Conservation (phyloP, 768 basidiomycete genomes). For the Leccinum subgranulosum region DNA sequence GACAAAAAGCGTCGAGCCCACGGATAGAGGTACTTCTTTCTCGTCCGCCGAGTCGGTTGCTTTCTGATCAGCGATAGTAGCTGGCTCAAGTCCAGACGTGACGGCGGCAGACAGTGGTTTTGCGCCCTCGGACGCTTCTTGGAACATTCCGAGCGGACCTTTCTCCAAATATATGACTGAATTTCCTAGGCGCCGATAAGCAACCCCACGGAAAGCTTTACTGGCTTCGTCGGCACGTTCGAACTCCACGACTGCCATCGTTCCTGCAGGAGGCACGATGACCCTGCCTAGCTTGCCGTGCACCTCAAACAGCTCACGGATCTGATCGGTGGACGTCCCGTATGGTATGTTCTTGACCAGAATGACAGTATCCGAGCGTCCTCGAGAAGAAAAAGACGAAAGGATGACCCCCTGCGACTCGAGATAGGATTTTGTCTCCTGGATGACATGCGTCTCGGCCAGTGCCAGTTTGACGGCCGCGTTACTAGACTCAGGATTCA, state of each 20-base stretch:
- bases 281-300: slow-evolving; percentile 72
- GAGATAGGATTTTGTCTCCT: slow-evolving; percentile 90
- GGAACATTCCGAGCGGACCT: slow-evolving; percentile 84
- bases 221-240: slow-evolving; percentile 65
- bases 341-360: slow-evolving; percentile 97
- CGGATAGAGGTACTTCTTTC: slow-evolving; percentile 41
- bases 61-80: slow-evolving; percentile 46
- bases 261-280: slow-evolving; percentile 87
- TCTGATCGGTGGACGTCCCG: slow-evolving; percentile 70
- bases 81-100: slow-evolving; percentile 26
- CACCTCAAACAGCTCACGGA: slow-evolving; percentile 75
- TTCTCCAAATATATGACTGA: slow-evolving; percentile 91
- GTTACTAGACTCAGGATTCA: slow-evolving; percentile 78
- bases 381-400: slow-evolving; percentile 49
- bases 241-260: slow-evolving; percentile 90
- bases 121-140: slow-evolving; percentile 33
- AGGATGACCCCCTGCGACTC: slow-evolving; percentile 72
- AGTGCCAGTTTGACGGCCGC: slow-evolving; percentile 93
- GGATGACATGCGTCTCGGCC: slow-evolving; percentile 94
- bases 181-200: slow-evolving; percentile 86
- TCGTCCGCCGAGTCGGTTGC: slow-evolving; percentile 32
- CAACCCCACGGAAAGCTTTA: slow-evolving; percentile 76
- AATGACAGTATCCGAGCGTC: slow-evolving; percentile 74
- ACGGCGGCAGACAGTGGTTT: slow-evolving; percentile 10
- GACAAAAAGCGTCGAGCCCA: slow-evolving; percentile 84